These are phyloP conservation scores for Moesziomyces sp. DNA, from an alignment of 1,284 basidiomycete species.

Conservation along the genomic window DNA sequence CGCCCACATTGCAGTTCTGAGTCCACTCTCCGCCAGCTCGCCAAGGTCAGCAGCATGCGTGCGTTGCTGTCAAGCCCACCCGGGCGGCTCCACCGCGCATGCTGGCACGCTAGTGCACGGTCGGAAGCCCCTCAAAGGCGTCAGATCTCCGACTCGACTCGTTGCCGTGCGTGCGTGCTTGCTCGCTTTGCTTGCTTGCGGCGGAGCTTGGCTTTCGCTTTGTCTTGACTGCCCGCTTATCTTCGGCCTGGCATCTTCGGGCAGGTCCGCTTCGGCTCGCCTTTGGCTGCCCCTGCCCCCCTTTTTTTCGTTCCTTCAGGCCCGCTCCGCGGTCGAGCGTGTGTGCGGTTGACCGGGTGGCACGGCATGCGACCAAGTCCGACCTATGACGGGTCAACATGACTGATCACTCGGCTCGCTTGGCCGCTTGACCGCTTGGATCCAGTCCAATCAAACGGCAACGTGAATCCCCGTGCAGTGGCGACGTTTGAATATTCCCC, in stretches of 20 bases:
- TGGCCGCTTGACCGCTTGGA: neutral
- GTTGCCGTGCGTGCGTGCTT: neutral
- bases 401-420: neutral
- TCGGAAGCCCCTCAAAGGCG: too few relatives aligned
- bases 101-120: too few relatives aligned
- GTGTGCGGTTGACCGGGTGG: neutral
- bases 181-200: too few relatives aligned
- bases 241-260: neutral
- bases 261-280: neutral
- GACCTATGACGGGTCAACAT: neutral
- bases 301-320: neutral
- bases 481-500: too few relatives aligned
- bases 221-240: neutral
- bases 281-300: neutral
- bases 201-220: too few relatives aligned
- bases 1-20: too few relatives aligned
- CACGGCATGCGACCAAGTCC: neutral
- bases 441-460: neutral
- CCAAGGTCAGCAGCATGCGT: too few relatives aligned
- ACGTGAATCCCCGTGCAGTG: too few relatives aligned
- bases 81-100: too few relatives aligned
- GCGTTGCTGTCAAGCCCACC: too few relatives aligned
- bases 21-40: too few relatives aligned
- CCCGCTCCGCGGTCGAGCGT: neutral
- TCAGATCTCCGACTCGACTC: too few relatives aligned